Percentiles rank a stretch among this genome's conserved stretches.
phyloP scores from a whole-genome alignment of 371 early-diverging fungal species.

The Funneliformis caledonium region DNA sequence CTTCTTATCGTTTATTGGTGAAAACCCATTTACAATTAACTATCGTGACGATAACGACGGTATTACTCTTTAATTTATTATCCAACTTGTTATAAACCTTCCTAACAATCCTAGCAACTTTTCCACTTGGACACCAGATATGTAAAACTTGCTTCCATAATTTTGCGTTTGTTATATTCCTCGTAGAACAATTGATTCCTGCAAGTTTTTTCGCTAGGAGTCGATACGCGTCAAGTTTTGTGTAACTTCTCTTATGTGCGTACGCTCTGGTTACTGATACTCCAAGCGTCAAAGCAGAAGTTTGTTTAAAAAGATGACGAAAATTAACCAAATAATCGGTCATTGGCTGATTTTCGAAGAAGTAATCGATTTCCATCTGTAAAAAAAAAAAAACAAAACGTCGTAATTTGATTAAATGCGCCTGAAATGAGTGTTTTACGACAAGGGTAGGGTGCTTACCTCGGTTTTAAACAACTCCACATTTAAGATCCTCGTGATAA shows the following conservation, averaged over 20 bases:
- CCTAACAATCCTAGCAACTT: conserved; percentile 49
- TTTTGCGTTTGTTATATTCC: conserved; percentile 48
- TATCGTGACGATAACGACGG: conserved; percentile 50
- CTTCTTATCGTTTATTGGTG: neutral
- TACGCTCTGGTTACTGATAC: conserved; percentile 65
- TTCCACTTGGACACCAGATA: conserved; percentile 60
- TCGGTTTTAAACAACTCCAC: conserved; percentile 56
- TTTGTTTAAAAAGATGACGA: neutral
- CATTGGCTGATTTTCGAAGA: conserved; percentile 53
- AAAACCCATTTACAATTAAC: conserved; percentile 53
- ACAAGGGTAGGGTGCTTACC: neutral
- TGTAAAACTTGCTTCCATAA: conserved; percentile 62
- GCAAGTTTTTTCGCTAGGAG: conserved; percentile 55
- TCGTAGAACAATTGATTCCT: conserved; percentile 50
- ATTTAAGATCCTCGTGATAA: conserved; percentile 56
- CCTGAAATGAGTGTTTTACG: neutral
- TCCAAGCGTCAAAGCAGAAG: conserved; percentile 44
- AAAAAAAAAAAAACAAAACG: no score
- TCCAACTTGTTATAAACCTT: conserved; percentile 46
- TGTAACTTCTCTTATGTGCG: conserved; percentile 51
- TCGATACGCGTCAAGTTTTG: conserved; percentile 49
- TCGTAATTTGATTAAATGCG: no score
- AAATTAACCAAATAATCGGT: conserved; percentile 57
- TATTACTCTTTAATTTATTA: conserved; percentile 45
- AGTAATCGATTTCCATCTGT: conserved; percentile 55